These are phyloP conservation scores for Sporothrix brasiliensis DNA, from an alignment of 2,329 filamentous ascomycete species.

Conservation along the genomic window DNA sequence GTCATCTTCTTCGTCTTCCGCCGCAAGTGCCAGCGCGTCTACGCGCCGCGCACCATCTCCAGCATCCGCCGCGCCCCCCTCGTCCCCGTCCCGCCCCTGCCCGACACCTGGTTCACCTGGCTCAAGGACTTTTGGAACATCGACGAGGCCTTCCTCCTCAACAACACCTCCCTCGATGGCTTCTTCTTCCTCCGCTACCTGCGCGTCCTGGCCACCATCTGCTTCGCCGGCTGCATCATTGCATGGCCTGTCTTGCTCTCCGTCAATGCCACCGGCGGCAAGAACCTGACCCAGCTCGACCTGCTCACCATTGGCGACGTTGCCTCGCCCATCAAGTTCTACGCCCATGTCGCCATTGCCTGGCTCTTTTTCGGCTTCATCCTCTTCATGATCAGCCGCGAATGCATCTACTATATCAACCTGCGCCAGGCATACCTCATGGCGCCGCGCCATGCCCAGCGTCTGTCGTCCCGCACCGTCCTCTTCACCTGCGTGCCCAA, in stretches of 20 bases:
- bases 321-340: constrained; percentile 67
- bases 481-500: constrained; percentile 86
- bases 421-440: constrained; percentile 92
- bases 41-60: constrained; percentile 58
- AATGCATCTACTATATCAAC: constrained; percentile 92
- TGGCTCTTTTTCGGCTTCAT: constrained; percentile 88
- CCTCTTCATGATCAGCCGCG: constrained; percentile 84
- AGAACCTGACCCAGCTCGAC: constrained; percentile 65
- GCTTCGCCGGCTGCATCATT: constrained; percentile 75
- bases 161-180: constrained; percentile 85
- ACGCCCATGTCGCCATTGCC: constrained; percentile 77
- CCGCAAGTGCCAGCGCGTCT: constrained; percentile 55
- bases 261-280: constrained; percentile 80
- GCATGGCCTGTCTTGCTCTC: constrained; percentile 86
- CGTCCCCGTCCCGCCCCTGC: constrained; percentile 60
- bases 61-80: constrained; percentile 49
- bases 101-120: constrained; percentile 64
- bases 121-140: constrained; percentile 63
- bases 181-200: constrained; percentile 88
- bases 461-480: constrained; percentile 87
- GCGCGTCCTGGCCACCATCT: constrained; percentile 74
- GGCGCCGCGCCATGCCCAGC: constrained; percentile 77
- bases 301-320: constrained; percentile 60
- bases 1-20: constrained; percentile 55
- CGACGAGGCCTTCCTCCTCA: constrained; percentile 76